A percentile compares a stretch with the other conserved stretches of the same genome.
Conservation (phyloP, 139 green algal species). For the Chlorella sp. region DNA sequence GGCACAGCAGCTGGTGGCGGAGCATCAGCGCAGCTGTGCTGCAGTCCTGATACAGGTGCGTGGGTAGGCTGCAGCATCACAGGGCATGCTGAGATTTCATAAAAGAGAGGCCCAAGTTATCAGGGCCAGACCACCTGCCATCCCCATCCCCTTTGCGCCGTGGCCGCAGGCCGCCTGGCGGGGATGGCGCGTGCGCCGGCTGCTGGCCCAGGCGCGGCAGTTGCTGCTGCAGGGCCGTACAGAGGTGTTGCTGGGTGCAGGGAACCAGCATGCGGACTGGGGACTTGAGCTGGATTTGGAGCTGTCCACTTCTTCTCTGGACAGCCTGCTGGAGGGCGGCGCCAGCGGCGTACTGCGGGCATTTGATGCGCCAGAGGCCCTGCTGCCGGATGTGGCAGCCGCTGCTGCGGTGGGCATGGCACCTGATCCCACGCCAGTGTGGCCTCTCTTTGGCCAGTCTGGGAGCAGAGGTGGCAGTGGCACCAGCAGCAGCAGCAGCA, state of each 20-base stretch:
- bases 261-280: neutral
- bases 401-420: neutral
- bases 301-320: neutral
- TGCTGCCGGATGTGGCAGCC: neutral
- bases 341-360: neutral
- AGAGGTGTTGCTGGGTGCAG: neutral
- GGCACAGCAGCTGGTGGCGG: neutral
- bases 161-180: slow-evolving; percentile 20
- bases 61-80: no score
- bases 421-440: no score
- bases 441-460: neutral
- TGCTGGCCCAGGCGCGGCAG: neutral
- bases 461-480: neutral
- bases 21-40: neutral
- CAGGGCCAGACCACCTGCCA: no score
- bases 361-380: neutral
- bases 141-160: no score
- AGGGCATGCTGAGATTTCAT: no score
- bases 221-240: neutral
- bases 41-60: slow-evolving; percentile 8
- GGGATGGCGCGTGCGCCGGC: neutral
- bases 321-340: neutral
- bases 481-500: no score
- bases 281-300: neutral
- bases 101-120: no score